Percentiles rank a stretch among this genome's conserved stretches.
phyloP scores from a whole-genome alignment of 768 basidiomycete genomes.

The Calvatia gigantea region DNA sequence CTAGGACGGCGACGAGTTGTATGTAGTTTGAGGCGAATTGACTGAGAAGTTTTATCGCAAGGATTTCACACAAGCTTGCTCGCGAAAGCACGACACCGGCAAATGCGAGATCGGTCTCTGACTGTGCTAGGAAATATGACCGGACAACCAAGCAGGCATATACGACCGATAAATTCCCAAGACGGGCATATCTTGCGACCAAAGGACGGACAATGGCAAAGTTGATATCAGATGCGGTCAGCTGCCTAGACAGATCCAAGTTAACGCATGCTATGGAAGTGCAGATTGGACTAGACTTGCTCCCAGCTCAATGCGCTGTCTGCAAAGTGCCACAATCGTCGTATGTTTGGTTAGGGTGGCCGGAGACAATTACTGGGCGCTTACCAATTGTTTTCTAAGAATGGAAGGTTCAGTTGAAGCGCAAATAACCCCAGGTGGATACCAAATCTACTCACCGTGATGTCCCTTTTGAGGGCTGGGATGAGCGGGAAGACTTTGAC shows the following conservation, averaged over 20 bases:
- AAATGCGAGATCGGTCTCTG: conserved; percentile 71
- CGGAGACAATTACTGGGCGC: conserved; percentile 15
- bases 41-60: conserved; percentile 83
- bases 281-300: conserved; percentile 40
- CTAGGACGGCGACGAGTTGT: conserved; percentile 76
- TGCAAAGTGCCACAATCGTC: conserved; percentile 23
- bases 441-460: conserved; percentile 44
- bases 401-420: conserved; percentile 19
- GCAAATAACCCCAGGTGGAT: neutral
- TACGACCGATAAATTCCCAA: conserved; percentile 71
- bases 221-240: conserved; percentile 81
- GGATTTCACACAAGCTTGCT: conserved; percentile 81
- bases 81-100: conserved; percentile 62
- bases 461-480: conserved; percentile 65
- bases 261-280: neutral
- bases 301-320: conserved; percentile 79
- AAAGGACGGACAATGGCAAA: conserved; percentile 76
- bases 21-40: conserved; percentile 72
- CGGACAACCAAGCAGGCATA: conserved; percentile 77
- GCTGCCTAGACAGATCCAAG: conserved; percentile 46
- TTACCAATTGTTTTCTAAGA: conserved; percentile 43
- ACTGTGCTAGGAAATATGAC: conserved; percentile 71
- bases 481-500: conserved; percentile 83
- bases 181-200: conserved; percentile 72
- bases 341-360: conserved; percentile 13